These are phyloP conservation scores for Rhizopus stolonifer DNA, from an alignment of 371 early-diverging fungal genomes.

Conservation along the genomic window DNA sequence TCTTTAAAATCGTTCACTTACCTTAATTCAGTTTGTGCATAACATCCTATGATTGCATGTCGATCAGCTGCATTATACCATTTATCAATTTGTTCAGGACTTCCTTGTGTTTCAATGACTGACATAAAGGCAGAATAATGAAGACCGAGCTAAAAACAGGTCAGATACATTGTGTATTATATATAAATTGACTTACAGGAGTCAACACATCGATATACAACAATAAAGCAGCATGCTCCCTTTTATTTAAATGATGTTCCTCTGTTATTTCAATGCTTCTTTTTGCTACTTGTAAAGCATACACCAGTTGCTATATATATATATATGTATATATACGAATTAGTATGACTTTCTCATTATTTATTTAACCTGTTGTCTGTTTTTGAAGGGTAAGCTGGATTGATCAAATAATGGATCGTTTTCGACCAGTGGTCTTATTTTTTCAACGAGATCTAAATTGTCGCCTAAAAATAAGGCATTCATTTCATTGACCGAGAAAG, in stretches of 20 bases:
- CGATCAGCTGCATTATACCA: slow-evolving; percentile 68
- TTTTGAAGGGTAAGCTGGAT: slow-evolving; percentile 29
- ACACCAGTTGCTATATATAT: slow-evolving; percentile 30
- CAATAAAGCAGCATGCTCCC: slow-evolving; percentile 30
- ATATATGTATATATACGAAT: background rate
- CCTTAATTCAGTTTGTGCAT: slow-evolving; percentile 83
- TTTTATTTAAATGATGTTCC: slow-evolving; percentile 33
- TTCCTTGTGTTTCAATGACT: slow-evolving; percentile 69
- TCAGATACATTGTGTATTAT: no score
- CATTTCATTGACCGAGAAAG: slow-evolving; percentile 40
- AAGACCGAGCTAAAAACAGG: slow-evolving; percentile 35
- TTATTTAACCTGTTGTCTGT: slow-evolving; percentile 38
- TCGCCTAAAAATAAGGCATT: slow-evolving; percentile 44
- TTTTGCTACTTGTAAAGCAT: slow-evolving; percentile 27
- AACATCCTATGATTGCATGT: slow-evolving; percentile 81
- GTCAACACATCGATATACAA: slow-evolving; percentile 36
- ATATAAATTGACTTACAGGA: slow-evolving; percentile 43
- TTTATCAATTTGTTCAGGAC: slow-evolving; percentile 66
- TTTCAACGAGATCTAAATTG: slow-evolving; percentile 23
- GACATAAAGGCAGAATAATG: slow-evolving; percentile 71
- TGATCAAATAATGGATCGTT: slow-evolving; percentile 51
- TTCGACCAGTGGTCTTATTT: slow-evolving; percentile 33
- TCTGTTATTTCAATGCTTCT: slow-evolving; percentile 41
- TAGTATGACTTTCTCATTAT: slow-evolving; percentile 7
- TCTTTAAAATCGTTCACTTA: slow-evolving; percentile 23